These are phyloP conservation scores for Saraca asoca DNA, from an alignment of 331 rosid genomes.

Conservation along the genomic window DNA sequence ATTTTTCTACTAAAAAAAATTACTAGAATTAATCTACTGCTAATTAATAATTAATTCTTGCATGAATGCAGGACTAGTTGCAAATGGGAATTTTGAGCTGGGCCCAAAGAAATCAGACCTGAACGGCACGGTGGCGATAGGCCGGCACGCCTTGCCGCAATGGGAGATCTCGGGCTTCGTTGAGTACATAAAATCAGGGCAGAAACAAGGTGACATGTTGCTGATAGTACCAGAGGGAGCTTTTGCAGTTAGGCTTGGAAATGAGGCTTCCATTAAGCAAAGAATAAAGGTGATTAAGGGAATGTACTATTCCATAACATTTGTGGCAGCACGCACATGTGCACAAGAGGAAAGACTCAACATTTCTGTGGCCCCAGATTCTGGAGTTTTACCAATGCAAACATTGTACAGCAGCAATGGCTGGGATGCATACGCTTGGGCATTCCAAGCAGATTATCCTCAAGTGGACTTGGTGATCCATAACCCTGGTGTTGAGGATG, in stretches of 20 bases:
- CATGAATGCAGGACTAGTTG: conserved; percentile 54
- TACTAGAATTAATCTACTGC: no score
- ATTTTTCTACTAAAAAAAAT: no score
- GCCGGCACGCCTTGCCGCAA: conserved; percentile 69
- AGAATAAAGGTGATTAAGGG: conserved; percentile 63
- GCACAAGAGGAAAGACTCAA: conserved; percentile 87
- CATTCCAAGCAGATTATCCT: conserved; percentile 56
- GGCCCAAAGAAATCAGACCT: conserved; percentile 63
- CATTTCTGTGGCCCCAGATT: conserved; percentile 77
- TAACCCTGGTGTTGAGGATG: conserved; percentile 93
- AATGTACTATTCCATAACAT: conserved; percentile 71
- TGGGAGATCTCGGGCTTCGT: conserved; percentile 91
- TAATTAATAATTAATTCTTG: no score
- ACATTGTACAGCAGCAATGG: conserved; percentile 88
- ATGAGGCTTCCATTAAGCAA: conserved; percentile 83
- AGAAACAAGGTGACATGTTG: conserved; percentile 97
- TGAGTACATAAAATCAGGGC: conserved; percentile 91
- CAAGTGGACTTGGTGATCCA: conserved; percentile 63
- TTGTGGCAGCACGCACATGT: conserved; percentile 89
- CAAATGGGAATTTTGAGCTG: conserved; percentile 81
- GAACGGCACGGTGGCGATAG: conserved; percentile 70
- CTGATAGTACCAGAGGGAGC: conserved; percentile 95
- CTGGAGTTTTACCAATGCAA: conserved; percentile 81
- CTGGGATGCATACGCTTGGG: conserved; percentile 90
- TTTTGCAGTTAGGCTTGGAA: conserved; percentile 83